phyloP scores from a whole-genome alignment of 768 basidiomycete species.

The Psilocybe azurescens region DNA sequence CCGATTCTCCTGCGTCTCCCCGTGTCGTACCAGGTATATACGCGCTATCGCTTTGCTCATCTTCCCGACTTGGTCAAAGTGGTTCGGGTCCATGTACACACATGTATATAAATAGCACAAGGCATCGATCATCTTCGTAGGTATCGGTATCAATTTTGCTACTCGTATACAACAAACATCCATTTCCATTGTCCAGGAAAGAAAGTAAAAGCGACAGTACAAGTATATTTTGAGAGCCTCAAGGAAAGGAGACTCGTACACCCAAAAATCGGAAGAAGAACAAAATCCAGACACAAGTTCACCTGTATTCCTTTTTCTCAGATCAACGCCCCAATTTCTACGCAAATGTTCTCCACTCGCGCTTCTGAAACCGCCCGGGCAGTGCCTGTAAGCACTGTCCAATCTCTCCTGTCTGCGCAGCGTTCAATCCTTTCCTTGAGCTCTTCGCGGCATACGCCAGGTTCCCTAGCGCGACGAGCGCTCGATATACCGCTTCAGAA shows the following conservation, averaged over 20 bases:
- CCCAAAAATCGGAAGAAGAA: neutral
- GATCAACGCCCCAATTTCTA: constrained; percentile 53
- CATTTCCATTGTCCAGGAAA: neutral
- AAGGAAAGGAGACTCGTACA: neutral
- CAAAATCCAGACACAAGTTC: neutral
- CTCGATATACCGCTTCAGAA: constrained; percentile 73
- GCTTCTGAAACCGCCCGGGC: constrained; percentile 59
- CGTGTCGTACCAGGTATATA: constrained; percentile 76
- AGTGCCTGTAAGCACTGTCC: constrained; percentile 43
- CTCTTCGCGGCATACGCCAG: constrained; percentile 52
- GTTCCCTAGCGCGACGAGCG: constrained; percentile 77
- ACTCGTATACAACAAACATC: neutral
- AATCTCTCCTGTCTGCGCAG: constrained; percentile 45
- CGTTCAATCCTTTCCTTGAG: constrained; percentile 38
- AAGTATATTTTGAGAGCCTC: neutral
- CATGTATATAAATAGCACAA: neutral
- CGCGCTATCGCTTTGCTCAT: constrained; percentile 34
- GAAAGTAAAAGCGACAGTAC: no score
- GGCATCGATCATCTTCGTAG: neutral
- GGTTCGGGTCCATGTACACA: neutral
- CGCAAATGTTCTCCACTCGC: constrained; percentile 55
- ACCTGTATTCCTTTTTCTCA: constrained; percentile 22
- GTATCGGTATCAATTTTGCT: neutral
- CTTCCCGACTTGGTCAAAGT: neutral
- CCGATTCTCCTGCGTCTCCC: constrained; percentile 76